Percentiles rank a stretch among this genome's conserved stretches.
Conservation (phyloP, 345 rosid species). For the Atalantia buxifolia region DNA sequence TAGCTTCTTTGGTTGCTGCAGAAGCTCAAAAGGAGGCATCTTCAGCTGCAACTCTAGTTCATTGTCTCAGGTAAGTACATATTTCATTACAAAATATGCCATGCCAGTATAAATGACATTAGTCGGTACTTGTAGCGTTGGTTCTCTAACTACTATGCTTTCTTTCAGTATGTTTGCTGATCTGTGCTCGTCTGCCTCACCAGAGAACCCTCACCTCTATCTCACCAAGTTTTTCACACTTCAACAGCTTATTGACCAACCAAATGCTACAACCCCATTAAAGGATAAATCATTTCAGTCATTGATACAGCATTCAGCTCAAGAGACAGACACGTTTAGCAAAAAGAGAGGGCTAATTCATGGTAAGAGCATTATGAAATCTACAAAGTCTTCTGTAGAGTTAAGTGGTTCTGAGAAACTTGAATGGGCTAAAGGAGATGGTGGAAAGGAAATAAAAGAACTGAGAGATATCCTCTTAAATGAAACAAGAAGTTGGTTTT, state of each 20-base stretch:
- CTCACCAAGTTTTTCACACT: constrained; percentile 75
- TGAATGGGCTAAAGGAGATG: constrained; percentile 77
- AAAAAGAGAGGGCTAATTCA: constrained; percentile 30
- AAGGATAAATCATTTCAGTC: constrained; percentile 39
- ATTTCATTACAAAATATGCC: neutral
- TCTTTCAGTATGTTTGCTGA: constrained; percentile 75
- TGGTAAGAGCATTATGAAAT: constrained; percentile 36
- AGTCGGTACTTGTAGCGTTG: neutral
- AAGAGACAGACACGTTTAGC: constrained; percentile 38
- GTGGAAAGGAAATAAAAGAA: constrained; percentile 52
- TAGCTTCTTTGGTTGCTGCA: constrained; percentile 65
- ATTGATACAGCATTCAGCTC: constrained; percentile 18
- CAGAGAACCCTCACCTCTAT: constrained; percentile 58
- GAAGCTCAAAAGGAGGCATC: constrained; percentile 84
- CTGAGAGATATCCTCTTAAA: constrained; percentile 42
- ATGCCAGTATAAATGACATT: neutral
- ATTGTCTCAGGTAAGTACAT: constrained; percentile 56
- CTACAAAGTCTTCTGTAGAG: constrained; percentile 34
- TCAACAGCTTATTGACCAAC: constrained; percentile 58
- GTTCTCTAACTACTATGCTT: constrained; percentile 1
- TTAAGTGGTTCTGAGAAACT: constrained; percentile 50
- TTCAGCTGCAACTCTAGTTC: constrained; percentile 53
- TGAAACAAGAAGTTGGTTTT: constrained; percentile 76
- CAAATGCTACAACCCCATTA: constrained; percentile 29
- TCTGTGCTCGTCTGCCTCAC: constrained; percentile 64